Base-by-base conservation (phyloP, 164 flowering plant species). In the Nymphaea thermarum region DNA sequence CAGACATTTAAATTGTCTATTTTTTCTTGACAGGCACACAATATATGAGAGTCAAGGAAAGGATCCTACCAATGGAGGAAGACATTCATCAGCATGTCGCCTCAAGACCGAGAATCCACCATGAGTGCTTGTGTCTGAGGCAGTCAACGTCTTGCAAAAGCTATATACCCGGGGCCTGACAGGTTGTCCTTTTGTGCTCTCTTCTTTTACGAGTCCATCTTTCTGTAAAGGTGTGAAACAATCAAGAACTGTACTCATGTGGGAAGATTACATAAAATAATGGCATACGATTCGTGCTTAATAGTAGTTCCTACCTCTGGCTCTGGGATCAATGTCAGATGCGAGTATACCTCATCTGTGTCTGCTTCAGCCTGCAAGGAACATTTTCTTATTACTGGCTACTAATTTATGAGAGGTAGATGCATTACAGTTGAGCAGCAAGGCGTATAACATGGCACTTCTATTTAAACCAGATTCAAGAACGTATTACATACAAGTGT, bases 111-210 rank as follows among this genome's bases (percentile, higher is more conserved):
- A 93, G 77, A 93, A 93, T 51, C 98, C 98, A 18, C 98, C 98
- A 84, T 93, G 98, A 18, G 96, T 89, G 83, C 97, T 93, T 6
- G 98, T 93, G 72, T 93, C 98, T 62, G 98, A 93, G 53, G 97
- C 97, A 70, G 98, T 93, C 7, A 93, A 87, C 6, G 91, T 88
- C 86, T 93, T 93, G 82, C 97, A 89, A 78, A 93, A 93, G 18
- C 90, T 87, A 77, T 82, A 89, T n/a, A 85, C 86, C 5, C 80
- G 75, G 77, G 83, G 84, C 63, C 79, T 82, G 71, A 71, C 77
- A 77, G 90, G 91, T 66, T 87, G 94, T 18, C 85, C 84, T 1
- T 81, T 75, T 5, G 88, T 88, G 60, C 88, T 86, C 81, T 92
- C 96, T 51, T 89, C 90, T 69, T 85, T 86, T 12, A 77, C 79